Evolutionary conservation across 768 basidiomycete species (phyloP).

Genomic region (Glaciozyma martinii): DNA sequence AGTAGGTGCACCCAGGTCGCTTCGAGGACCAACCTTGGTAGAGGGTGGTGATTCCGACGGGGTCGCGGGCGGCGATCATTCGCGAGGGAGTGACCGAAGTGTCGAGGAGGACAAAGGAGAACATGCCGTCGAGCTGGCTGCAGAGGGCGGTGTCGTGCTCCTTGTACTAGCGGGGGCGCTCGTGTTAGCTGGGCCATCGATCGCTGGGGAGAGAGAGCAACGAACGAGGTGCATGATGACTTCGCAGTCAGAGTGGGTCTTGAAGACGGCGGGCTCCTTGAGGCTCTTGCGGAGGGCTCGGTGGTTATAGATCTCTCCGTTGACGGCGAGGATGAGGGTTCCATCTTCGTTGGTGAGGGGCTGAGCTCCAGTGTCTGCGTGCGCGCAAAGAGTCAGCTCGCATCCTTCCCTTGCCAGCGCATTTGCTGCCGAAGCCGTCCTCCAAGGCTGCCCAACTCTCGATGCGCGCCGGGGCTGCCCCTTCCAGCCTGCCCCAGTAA

Average conservation of each 20-base stretch:
- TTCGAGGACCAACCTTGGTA: slow-evolving; percentile 91
- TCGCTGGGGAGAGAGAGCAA: slow-evolving; percentile 6
- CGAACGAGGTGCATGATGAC: slow-evolving; percentile 84
- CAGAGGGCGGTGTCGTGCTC: slow-evolving; percentile 70
- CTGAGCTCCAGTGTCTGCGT: slow-evolving; percentile 89
- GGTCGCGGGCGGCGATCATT: slow-evolving; percentile 91
- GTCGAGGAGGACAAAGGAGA: slow-evolving; percentile 93
- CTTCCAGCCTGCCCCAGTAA: too few species aligned
- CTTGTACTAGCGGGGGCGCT: slow-evolving; percentile 53
- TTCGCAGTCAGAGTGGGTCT: slow-evolving; percentile 97
- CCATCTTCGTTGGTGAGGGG: slow-evolving; percentile 81
- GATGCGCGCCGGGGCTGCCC: too few species aligned
- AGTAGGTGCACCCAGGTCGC: slow-evolving; percentile 72
- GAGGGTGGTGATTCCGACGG: slow-evolving; percentile 95
- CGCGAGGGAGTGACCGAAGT: slow-evolving; percentile 81
- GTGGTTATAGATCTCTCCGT: slow-evolving; percentile 99
- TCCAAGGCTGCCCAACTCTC: too few species aligned
- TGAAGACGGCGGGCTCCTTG: slow-evolving; percentile 64
- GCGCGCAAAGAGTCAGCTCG: slow-evolving; percentile 1
- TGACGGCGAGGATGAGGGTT: slow-evolving; percentile 76
- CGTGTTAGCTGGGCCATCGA: neutral
- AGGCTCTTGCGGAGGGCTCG: slow-evolving; percentile 62
- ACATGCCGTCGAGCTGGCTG: slow-evolving; percentile 88
- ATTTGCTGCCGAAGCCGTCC: too few species aligned
- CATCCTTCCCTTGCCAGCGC: too few species aligned